Evolutionary conservation across 257 asterid species (phyloP).

Genomic region (Avicennia marina): DNA sequence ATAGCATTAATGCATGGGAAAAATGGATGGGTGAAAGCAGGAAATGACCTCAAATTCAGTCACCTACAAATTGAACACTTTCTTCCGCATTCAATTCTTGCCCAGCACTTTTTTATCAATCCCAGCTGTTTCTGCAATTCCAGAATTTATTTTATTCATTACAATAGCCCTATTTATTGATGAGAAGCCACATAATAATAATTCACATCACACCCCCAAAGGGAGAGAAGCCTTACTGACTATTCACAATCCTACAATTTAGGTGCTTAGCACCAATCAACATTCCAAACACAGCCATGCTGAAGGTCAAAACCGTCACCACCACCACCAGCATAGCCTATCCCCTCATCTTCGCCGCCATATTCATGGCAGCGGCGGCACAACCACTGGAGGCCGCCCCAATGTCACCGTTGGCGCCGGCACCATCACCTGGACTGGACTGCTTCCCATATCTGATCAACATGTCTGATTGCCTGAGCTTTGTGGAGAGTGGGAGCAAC

Average conservation of each 20-base stretch:
- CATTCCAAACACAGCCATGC: conserved; percentile 8
- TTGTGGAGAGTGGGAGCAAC: conserved; percentile 49
- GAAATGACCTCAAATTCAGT: conserved; percentile 10
- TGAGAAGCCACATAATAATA: neutral
- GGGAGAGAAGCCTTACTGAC: too few species aligned
- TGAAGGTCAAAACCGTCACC: conserved; percentile 11
- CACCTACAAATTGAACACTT: conserved; percentile 11
- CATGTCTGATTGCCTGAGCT: conserved; percentile 55
- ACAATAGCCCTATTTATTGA: too few species aligned
- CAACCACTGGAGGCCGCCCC: neutral
- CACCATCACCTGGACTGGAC: conserved; percentile 29
- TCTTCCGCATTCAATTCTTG: conserved; percentile 6
- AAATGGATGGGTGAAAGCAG: conserved; percentile 14
- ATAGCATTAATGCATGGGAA: too few species aligned
- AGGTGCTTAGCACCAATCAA: conserved; percentile 2
- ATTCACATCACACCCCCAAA: neutral
- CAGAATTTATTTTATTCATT: too few species aligned
- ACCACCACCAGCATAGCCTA: conserved; percentile 10
- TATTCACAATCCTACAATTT: neutral
- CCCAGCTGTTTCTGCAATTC: conserved; percentile 18
- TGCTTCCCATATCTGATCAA: conserved; percentile 37
- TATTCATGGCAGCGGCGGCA: neutral
- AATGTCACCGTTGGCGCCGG: neutral
- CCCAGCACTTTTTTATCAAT: conserved; percentile 7
- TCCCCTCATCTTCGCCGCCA: conserved; percentile 22